Conservation (phyloP, 495 filamentous ascomycete species). For the Penicillium pancosmium region DNA sequence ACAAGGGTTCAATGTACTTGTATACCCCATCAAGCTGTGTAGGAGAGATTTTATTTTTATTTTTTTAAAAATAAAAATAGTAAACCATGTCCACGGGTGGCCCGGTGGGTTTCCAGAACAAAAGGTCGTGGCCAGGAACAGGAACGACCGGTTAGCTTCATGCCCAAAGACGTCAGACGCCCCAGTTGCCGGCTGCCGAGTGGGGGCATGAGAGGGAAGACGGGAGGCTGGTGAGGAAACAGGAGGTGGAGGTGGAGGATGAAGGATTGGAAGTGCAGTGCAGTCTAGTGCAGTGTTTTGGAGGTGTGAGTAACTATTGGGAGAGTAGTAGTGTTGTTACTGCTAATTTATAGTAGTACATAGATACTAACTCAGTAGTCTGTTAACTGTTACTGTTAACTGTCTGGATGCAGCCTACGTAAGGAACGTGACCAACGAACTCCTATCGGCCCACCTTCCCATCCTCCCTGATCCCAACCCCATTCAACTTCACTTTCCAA, state of each 20-base stretch:
- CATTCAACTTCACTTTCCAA: constrained; percentile 19
- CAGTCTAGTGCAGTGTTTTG: too few relatives aligned
- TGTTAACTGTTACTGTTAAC: too few relatives aligned
- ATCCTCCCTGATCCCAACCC: constrained; percentile 11
- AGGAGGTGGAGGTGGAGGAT: neutral
- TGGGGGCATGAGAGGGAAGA: constrained; percentile 18
- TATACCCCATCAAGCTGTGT: neutral
- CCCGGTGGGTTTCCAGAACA: too few relatives aligned
- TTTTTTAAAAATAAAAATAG: too few relatives aligned
- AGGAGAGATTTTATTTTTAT: neutral
- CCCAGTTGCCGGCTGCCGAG: constrained; percentile 26
- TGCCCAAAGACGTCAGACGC: constrained; percentile 34
- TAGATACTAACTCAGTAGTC: too few relatives aligned
- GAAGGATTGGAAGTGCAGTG: neutral
- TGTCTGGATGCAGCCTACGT: constrained; percentile 11
- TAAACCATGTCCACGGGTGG: too few relatives aligned
- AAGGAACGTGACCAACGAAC: constrained; percentile 37
- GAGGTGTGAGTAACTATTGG: neutral
- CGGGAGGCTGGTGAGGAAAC: neutral
- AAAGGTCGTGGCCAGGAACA: constrained; percentile 1
- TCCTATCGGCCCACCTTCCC: constrained; percentile 35
- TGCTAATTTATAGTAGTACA: too few relatives aligned
- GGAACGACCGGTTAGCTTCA: constrained; percentile 31
- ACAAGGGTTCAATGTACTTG: too few relatives aligned
- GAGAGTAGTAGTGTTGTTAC: neutral